Evolutionary conservation across 2,329 filamentous ascomycete species (phyloP), one percentile per base, ranked within the genome.

Genomic region (Canariomyces notabilis): DNA sequence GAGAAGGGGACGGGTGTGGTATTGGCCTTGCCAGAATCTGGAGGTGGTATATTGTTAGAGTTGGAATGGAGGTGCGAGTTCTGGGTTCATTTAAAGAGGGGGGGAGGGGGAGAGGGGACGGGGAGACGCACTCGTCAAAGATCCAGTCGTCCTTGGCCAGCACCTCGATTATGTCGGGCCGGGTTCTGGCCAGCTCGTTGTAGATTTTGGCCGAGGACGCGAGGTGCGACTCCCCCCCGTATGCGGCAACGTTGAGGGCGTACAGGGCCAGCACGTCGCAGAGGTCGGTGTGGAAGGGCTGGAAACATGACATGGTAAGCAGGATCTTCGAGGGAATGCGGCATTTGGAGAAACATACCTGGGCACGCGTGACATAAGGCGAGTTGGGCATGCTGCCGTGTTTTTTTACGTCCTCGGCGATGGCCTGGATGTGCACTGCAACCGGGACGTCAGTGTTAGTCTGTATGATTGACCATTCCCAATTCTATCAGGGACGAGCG

Each of bases 271-370:
- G 57, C 6, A 65, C 58, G 42, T 66, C 64, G 51, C 63, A 65
- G 6, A 65, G 43, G 33, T 61, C 60, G 9, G 65, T 58, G 76
- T 66, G 85, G 77, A 60, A 70, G 35, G 49, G 46, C 36, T 58
- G 20, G 2, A 34, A 23, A 6, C 11, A 7, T 4, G 4, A 29
- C 9, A 37, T 15, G 12, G 14, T 14, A 33, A 2, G 8, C 5
- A 21, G 12, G 8, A 16, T 34, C n/a, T 18, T 32, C 20, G 6
- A 16, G 14, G 9, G 20, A 4, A 20, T 29, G 26, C 9, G 26
- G 26, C 15, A 11, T 19, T 5, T 9, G 41, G 9, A 9, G 22
- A 12, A 9, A 23, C 41, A 7, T 7, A 53, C 51, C 42, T 55
- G 54, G 9, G 55, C 53, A 2, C 56, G 52, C 4, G 48, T 44